Base-by-base conservation (phyloP, 768 basidiomycete genomes). In the Daedaleopsis nitida region DNA sequence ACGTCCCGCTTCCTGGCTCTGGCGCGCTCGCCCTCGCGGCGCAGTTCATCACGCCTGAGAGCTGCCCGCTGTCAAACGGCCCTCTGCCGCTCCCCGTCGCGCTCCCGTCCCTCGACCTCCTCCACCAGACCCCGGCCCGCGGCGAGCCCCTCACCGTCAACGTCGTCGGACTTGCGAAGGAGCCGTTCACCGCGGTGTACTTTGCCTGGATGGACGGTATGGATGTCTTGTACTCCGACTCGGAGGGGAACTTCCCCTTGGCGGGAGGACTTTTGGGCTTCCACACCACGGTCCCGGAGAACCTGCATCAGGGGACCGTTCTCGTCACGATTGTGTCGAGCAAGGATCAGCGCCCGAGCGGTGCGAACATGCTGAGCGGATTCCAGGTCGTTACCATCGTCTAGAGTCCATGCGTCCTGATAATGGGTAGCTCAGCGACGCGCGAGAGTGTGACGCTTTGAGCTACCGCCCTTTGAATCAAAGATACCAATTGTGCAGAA, bases 361-460 rank as follows among this genome's bases (percentile, higher is more conserved):
- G 86, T 60, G 75, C 76, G 27, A 81, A 74, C 62, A 84, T 80
- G 24, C 70, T 89, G 32, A 86, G 86, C 43, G 87, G 87, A 2
- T 84, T 84, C 14, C 74, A 79, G 21, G 75, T 87, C 27, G 43
- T 32, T 7, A 32, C 27, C 7, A 32, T 32, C 27, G 27, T 7
- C 27, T 32, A 32, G 27, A 32, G 27, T 7, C 7, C 27, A 7
- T 32, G 4, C 27, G 27, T 32, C 27, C 27, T 32, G 27, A 3
- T 7, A 7, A 32, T 32, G 27, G 27, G 27, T 32, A 32, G 27
- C 27, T 32, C 27, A 32, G 27, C 27, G 27, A 32, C 3, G 27
- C 27, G 27, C 27, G 27, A 32, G 27, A 32, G 27, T 32, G 27
- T 7, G 27, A 32, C 27, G 27, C 27, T 32, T 32, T 3, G 27